Evolutionary conservation across 1,284 basidiomycete genomes (phyloP).

Genomic region (Trametes polyzona): DNA sequence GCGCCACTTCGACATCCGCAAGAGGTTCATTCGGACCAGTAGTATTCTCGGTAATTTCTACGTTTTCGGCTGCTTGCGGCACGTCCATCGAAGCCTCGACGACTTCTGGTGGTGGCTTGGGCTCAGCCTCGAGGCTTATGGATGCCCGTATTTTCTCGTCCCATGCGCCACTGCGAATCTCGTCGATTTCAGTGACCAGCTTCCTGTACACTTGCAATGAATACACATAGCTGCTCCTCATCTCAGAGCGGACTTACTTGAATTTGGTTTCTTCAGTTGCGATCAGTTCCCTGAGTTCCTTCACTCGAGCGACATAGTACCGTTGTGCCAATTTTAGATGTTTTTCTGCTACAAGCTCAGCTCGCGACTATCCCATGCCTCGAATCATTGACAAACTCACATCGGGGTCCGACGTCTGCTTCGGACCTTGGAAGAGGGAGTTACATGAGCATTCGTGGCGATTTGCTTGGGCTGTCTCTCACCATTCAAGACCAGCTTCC

Average conservation of each 20-base stretch:
- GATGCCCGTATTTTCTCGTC: constrained; percentile 57
- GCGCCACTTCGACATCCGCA: neutral
- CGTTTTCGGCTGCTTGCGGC: neutral
- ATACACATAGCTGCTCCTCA: no score
- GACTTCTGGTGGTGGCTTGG: neutral
- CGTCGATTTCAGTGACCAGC: constrained; percentile 70
- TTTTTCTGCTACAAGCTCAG: constrained; percentile 11
- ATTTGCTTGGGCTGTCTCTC: constrained; percentile 28
- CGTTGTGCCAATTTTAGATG: constrained; percentile 76
- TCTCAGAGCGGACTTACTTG: constrained; percentile 72
- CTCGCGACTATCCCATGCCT: neutral
- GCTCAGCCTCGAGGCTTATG: constrained; percentile 36
- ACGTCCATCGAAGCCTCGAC: neutral
- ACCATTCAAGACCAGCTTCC: constrained; percentile 72
- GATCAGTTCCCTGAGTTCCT: constrained; percentile 73
- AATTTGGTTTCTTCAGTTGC: constrained; percentile 75
- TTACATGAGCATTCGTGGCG: neutral
- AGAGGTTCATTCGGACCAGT: neutral
- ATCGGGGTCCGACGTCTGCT: constrained; percentile 22
- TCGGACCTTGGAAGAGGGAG: constrained; percentile 25
- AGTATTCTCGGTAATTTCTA: neutral
- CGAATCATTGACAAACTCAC: constrained; percentile 14
- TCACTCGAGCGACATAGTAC: constrained; percentile 69
- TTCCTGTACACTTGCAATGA: constrained; percentile 24
- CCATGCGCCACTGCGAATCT: constrained; percentile 72